Conservation (phyloP, 495 filamentous ascomycete genomes). For the Neurospora tetraspora region DNA sequence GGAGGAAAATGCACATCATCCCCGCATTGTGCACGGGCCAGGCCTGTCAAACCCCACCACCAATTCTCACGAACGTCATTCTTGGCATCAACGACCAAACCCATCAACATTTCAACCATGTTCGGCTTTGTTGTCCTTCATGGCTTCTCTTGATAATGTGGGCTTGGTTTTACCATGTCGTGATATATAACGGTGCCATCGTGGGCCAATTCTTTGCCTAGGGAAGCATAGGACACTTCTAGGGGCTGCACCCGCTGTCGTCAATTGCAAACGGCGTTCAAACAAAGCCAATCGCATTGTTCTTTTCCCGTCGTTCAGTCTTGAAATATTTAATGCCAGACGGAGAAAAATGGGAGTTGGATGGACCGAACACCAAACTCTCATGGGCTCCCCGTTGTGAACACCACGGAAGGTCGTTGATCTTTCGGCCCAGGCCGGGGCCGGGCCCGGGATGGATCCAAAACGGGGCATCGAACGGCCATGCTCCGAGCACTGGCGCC, state of each 20-base stretch:
- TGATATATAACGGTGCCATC: no score
- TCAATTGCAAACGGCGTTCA: no score
- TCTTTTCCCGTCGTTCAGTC: no score
- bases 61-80: not conserved
- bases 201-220: no score
- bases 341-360: no score
- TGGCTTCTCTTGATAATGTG: no score
- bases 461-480: not conserved
- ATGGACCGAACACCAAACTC: not conserved
- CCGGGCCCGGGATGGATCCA: not conserved
- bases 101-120: not conserved
- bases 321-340: no score
- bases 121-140: no score
- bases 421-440: not conserved
- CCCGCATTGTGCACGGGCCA: not conserved
- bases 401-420: not conserved
- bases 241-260: no score
- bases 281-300: not conserved
- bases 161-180: no score
- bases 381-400: not conserved
- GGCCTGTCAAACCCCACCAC: not conserved
- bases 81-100: not conserved
- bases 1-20: not conserved
- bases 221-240: no score
- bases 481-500: constrained; percentile 5